phyloP scores from a whole-genome alignment of 805 yeast genomes.

The Sugiyamaella chiloensis region DNA sequence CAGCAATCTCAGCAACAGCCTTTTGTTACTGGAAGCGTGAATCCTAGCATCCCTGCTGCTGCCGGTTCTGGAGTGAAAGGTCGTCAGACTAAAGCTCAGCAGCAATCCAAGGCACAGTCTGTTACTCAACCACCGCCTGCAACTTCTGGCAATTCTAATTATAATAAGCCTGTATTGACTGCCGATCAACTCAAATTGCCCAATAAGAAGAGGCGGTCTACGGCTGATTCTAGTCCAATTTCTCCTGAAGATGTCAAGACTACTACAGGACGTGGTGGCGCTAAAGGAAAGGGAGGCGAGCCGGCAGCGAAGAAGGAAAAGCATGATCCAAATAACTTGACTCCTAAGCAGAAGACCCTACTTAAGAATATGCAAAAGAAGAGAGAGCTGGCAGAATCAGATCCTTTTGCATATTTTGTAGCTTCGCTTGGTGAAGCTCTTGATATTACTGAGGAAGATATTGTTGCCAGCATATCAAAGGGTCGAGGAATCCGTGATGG shows the following conservation, averaged over 20 bases:
- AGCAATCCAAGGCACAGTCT: slow-evolving; percentile 12
- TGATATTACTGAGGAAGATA: slow-evolving; percentile 33
- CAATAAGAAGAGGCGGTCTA: slow-evolving; percentile 24
- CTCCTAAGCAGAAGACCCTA: slow-evolving; percentile 14
- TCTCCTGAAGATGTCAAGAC: slow-evolving; percentile 22
- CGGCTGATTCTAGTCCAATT: slow-evolving; percentile 15
- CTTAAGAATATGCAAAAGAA: slow-evolving; percentile 22
- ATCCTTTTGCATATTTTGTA: slow-evolving; percentile 32
- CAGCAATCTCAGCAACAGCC: slow-evolving; percentile 4
- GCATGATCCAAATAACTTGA: slow-evolving; percentile 17
- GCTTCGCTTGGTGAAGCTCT: slow-evolving; percentile 35
- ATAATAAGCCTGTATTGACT: slow-evolving; percentile 25
- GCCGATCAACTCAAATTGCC: slow-evolving; percentile 30
- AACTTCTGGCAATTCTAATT: slow-evolving; percentile 14
- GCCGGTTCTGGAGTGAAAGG: not conserved
- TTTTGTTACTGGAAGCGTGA: not conserved
- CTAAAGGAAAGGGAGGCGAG: slow-evolving; percentile 6
- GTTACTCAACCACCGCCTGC: slow-evolving; percentile 3
- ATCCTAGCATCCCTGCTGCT: not conserved
- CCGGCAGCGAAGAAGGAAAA: slow-evolving; percentile 24
- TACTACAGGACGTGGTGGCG: not conserved
- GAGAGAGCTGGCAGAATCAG: slow-evolving; percentile 30
- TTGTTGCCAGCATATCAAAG: slow-evolving; percentile 15
- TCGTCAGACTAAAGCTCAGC: slow-evolving; percentile 15
- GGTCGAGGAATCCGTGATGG: slow-evolving; percentile 5